These are phyloP conservation scores for Mortierella claussenii DNA, from an alignment of 192 early-diverging fungal genomes.

Conservation along the genomic window DNA sequence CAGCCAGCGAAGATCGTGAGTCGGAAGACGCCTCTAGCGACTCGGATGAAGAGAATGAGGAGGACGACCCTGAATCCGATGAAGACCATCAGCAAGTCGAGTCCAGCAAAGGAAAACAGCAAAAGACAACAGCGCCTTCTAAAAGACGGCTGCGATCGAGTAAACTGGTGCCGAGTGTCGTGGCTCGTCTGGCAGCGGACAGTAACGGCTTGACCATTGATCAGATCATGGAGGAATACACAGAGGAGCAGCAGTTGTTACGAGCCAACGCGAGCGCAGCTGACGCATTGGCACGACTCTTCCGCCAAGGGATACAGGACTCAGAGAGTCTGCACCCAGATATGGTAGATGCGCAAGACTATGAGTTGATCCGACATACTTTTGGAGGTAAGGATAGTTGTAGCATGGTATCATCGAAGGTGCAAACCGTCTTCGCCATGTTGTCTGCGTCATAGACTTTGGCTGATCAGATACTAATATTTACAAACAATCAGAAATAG, in stretches of 20 bases:
- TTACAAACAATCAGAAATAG: slow-evolving; percentile 18
- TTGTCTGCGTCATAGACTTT: no score
- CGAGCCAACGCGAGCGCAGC: slow-evolving; percentile 33
- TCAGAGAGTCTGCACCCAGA: slow-evolving; percentile 35
- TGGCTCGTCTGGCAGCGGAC: slow-evolving; percentile 15
- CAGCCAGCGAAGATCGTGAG: slow-evolving; percentile 19
- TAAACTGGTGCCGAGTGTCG: slow-evolving; percentile 19
- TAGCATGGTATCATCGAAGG: no score
- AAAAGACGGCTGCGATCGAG: slow-evolving; percentile 40
- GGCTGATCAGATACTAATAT: no score
- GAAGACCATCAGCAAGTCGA: slow-evolving; percentile 11
- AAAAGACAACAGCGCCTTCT: slow-evolving; percentile 3
- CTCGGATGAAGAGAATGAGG: slow-evolving; percentile 15
- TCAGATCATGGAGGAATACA: slow-evolving; percentile 19
- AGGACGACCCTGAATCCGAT: slow-evolving; percentile 26
- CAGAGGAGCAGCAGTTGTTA: slow-evolving; percentile 29
- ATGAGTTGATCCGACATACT: slow-evolving; percentile 41
- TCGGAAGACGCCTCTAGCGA: slow-evolving; percentile 21
- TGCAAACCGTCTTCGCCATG: no score
- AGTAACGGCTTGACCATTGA: slow-evolving; percentile 15
- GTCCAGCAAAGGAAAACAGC: slow-evolving; percentile 10
- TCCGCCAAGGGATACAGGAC: slow-evolving; percentile 31
- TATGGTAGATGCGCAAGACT: slow-evolving; percentile 31
- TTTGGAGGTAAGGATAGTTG: slow-evolving; percentile 51
- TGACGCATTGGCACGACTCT: slow-evolving; percentile 26